Evolutionary conservation across 1,284 basidiomycete genomes (phyloP), one percentile per base, ranked within the genome.

Genomic region (Austropuccinia psidii): DNA sequence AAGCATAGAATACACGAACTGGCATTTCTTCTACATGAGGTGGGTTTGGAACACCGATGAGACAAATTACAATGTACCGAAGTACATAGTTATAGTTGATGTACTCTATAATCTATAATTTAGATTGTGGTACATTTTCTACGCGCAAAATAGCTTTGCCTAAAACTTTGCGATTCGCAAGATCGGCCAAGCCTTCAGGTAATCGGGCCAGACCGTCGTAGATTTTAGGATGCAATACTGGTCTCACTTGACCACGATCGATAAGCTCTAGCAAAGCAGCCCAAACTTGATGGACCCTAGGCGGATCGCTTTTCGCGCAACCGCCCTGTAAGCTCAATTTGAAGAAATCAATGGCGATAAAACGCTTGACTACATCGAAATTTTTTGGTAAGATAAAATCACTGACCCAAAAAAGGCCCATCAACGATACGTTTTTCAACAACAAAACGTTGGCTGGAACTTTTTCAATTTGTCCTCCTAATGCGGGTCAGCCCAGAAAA

Each of bases 61-160:
- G n/a, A n/a, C n/a, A n/a, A n/a, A n/a, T n/a, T n/a, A n/a, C n/a
- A n/a, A n/a, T n/a, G n/a, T n/a, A n/a, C n/a, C n/a, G n/a, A n/a
- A n/a, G n/a, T n/a, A n/a, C n/a, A n/a, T n/a, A n/a, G n/a, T n/a
- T n/a, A n/a, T n/a, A n/a, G n/a, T n/a, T n/a, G n/a, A n/a, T n/a
- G n/a, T n/a, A n/a, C n/a, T n/a, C n/a, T n/a, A n/a, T n/a, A n/a
- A n/a, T n/a, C n/a, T 50, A 70, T 31, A 70, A 61, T 39, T 70
- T 70, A 35, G 39, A 61, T 39, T 70, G n/a, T 13, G 43, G 29
- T 31, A 33, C 15, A 61, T 17, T 2, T 47, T 84, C 84, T 41
- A 98, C 81, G 45, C 84, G 84, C 0, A 92, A 85, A 24, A 95
- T 83, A 0, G 86, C 90, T 81, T 98, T 98, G 0, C 94, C 95